Base-by-base conservation (phyloP, 768 basidiomycete species). In the Mycena belliarum region DNA sequence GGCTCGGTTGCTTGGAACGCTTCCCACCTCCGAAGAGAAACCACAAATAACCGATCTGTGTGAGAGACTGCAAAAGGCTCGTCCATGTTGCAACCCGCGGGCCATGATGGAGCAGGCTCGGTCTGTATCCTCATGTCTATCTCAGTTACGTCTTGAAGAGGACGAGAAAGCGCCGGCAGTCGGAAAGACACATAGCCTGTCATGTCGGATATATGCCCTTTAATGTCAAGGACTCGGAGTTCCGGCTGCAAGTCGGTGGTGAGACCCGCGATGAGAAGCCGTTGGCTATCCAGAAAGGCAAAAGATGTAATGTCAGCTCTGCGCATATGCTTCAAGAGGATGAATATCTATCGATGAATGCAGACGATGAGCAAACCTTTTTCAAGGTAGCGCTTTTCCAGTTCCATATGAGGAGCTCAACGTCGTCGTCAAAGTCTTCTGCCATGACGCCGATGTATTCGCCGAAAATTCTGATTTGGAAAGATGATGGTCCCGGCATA, bases 391-490 rank as follows among this genome's bases (percentile, higher is more conserved):
- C 73, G 33, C 55, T 72, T 49, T 63, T 66, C 75, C 74, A 75
- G 37, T 75, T 63, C 73, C 70, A 75, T 21, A 76, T 50, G n/a
- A 68, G 44, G 2, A 75, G 67, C 25, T 52, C n/a, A 28, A 32
- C 55, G 2, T 49, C n/a, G 10, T 52, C 21, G n/a, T 38, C 41
- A 41, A 55, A 59, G 6, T 25, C 20, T 28, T 57, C 59, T 48
- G 63, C 62, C 66, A 73, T 59, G 28, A 76, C n/a, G 4, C 63
- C 75, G 10, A 75, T 11, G 35, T 61, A 67, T 21, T 61, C 38
- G 40, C 70, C 72, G 55, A 68, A 74, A 23, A 75, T 68, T 49
- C 73, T 69, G 5, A 73, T 69, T 37, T 71, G 54, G 51, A 68
- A 72, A 21, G 40, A 20, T 41, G 49, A 18, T 57, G 56, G 0